phyloP scores from a whole-genome alignment of 1,284 basidiomycete genomes.

The Neolentinus lepideus region DNA sequence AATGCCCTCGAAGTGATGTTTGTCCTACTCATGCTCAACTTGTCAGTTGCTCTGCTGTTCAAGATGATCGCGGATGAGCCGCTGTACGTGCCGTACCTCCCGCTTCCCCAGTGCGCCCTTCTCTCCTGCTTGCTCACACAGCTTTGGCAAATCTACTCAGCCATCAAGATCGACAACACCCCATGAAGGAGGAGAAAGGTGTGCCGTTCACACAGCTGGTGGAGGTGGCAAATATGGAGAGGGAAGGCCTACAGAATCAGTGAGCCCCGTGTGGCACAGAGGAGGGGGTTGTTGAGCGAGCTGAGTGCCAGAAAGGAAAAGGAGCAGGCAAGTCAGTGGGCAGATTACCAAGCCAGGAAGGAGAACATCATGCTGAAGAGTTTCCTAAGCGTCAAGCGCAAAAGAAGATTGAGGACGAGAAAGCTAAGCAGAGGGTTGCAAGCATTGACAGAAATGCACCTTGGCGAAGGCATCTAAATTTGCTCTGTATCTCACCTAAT shows the following conservation, averaged over 20 bases:
- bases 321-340: constrained; percentile 80
- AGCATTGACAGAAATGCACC: no score
- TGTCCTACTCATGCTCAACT: constrained; percentile 88
- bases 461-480: no score
- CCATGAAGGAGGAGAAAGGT: constrained; percentile 44
- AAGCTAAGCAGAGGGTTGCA: constrained; percentile 62
- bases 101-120: constrained; percentile 87
- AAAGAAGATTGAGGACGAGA: constrained; percentile 82
- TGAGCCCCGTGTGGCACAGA: constrained; percentile 80
- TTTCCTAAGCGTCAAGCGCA: constrained; percentile 59
- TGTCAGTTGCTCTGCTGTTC: constrained; percentile 80
- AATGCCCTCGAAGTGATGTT: constrained; percentile 91
- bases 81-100: constrained; percentile 75
- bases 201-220: constrained; percentile 49
- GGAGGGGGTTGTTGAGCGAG: constrained; percentile 86
- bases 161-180: constrained; percentile 71
- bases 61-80: constrained; percentile 49
- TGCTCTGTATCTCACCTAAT: no score
- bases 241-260: constrained; percentile 70
- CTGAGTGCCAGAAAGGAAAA: constrained; percentile 83
- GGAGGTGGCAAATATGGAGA: constrained; percentile 58
- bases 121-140: constrained; percentile 93
- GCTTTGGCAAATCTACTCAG: constrained; percentile 91
- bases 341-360: constrained; percentile 68
- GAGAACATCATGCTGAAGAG: constrained; percentile 58